Conservation (phyloP, 2,329 filamentous ascomycete species). For the Botrytis tulipae region DNA sequence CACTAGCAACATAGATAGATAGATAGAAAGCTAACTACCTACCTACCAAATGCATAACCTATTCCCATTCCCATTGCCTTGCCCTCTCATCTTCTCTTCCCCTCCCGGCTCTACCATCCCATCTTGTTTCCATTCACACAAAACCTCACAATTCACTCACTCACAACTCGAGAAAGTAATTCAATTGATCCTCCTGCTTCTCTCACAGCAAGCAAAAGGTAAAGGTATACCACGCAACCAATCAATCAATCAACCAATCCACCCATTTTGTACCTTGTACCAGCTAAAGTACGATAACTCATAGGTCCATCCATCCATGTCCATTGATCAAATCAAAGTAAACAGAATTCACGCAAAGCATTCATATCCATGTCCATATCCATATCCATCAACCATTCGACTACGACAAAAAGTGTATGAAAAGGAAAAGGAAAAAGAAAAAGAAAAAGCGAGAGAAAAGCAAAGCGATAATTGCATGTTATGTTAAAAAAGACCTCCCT, state of each 20-base stretch:
- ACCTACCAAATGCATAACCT: too few species aligned
- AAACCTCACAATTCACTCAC: background rate
- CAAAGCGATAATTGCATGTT: conserved; percentile 1
- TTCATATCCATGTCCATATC: conserved; percentile 1
- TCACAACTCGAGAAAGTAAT: background rate
- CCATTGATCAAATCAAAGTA: background rate
- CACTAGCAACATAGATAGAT: too few species aligned
- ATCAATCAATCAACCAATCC: background rate
- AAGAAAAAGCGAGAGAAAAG: background rate
- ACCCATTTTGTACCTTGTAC: background rate
- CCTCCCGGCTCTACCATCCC: too few species aligned
- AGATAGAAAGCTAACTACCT: too few species aligned
- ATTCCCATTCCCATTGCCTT: rapidly evolving
- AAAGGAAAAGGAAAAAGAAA: background rate
- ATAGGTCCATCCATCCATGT: background rate
- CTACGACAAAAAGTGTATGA: background rate
- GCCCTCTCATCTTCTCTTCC: too few species aligned
- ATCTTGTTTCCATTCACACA: background rate
- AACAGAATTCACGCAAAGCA: background rate
- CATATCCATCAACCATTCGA: conserved; percentile 8
- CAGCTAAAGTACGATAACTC: background rate
- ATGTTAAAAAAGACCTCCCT: background rate
- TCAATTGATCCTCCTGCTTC: background rate
- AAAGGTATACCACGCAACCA: background rate
- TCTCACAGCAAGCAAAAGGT: background rate